Percentiles rank a stretch among this genome's conserved stretches.
These are phyloP conservation scores for Actinomucor elegans DNA, from an alignment of 371 early-diverging fungal species.

Conservation along the genomic window DNA sequence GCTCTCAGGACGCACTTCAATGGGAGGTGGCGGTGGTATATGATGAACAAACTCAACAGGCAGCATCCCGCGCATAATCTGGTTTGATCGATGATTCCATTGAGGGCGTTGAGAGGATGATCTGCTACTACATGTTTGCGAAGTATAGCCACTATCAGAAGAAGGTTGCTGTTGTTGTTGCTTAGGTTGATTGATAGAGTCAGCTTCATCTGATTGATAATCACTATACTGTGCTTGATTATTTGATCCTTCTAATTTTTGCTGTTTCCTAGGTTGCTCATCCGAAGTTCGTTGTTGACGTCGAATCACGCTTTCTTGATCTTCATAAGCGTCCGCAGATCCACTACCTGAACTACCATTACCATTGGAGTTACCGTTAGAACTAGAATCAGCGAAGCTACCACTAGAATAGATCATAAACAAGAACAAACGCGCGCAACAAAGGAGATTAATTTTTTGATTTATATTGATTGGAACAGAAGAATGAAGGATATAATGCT, in stretches of 20 bases:
- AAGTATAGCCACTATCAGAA: conserved; percentile 16
- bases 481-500: too few relatives aligned
- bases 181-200: background rate
- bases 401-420: too few relatives aligned
- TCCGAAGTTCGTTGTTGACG: conserved; percentile 8
- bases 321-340: conserved; percentile 24
- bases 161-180: conserved; percentile 1
- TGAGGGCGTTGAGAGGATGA: background rate
- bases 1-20: background rate
- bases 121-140: conserved; percentile 1
- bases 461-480: too few relatives aligned
- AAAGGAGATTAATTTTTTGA: too few relatives aligned
- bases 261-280: background rate
- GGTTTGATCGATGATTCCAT: conserved; percentile 17
- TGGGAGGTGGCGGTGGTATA: background rate
- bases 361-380: conserved; percentile 36
- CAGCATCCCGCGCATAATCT: conserved; percentile 24
- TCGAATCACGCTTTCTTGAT: conserved; percentile 11
- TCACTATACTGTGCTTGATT: background rate
- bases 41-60: conserved; percentile 21
- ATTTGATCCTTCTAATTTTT: background rate
- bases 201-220: background rate
- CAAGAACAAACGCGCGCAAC: too few relatives aligned
- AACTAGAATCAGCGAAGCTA: conserved; percentile 40
- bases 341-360: conserved; percentile 35